Evolutionary conservation across 1,284 basidiomycete species (phyloP), one percentile per base, ranked within the genome.

Genomic region (Ceratobasidium sp.): DNA sequence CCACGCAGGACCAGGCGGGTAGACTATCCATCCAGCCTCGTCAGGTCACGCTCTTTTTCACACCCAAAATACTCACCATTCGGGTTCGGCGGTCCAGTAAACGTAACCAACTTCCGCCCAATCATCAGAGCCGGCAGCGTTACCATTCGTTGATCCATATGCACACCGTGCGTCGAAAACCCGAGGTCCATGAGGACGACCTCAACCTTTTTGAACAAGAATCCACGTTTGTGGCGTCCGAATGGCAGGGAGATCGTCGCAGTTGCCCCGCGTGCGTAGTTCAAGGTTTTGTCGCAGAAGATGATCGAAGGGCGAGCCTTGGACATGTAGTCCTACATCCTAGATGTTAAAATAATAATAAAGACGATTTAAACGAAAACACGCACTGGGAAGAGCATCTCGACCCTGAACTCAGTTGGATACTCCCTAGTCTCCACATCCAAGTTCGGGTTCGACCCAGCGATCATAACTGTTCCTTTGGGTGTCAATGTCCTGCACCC

Each of bases 101-200:
- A 94, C 93, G 84, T 95, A 33, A 33, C 33, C 33, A 33, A 33
- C 33, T 33, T 33, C 33, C 33, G 33, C 33, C 33, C 33, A 33
- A 33, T 33, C 33, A 33, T 33, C 33, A 33, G 33, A 33, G 33
- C 33, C 33, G 33, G 95, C 63, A 97, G 88, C 12, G 88, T 88
- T 3, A 95, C 82, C 80, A 87, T 88, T 26, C 95, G 90, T 84
- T 96, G 94, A 42, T 94, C 94, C 93, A 96, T 97, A 88, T 97
- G 97, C 91, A 98, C 95, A 39, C 92, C 96, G 85, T 98, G 97
- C 0, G 96, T 98, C 0, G 95, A 95, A 88, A 97, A 98, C 7
- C 97, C 97, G 42, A 92, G 90, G 78, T 97, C 94, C 80, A 95
- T 88, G 81, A 99, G 86, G 78, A 92, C 91, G 23, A 97, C 93